Conservation (phyloP, 139 green algal species). For the Pseudopediastrum boryanum region DNA sequence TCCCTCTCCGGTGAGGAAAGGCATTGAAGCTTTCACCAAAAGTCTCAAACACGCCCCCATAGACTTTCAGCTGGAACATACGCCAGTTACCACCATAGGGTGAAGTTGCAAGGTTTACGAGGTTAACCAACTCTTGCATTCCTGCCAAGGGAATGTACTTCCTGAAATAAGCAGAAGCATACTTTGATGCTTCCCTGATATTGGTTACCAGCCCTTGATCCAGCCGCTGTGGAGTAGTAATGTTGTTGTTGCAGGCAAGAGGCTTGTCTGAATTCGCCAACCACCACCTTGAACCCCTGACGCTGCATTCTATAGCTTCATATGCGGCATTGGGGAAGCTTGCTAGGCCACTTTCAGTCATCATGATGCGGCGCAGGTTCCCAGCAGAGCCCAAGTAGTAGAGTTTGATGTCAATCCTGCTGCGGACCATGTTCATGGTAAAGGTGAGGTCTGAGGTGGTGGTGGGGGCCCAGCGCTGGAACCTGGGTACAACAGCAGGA, state of each 20-base stretch:
- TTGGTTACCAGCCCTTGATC: not conserved
- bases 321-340: not conserved
- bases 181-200: constrained; percentile 16
- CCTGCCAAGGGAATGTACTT: constrained; percentile 6
- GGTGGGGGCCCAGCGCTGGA: constrained; percentile 15
- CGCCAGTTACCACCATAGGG: constrained; percentile 11
- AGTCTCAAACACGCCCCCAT: constrained; percentile 12
- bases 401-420: constrained; percentile 13
- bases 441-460: constrained; percentile 19
- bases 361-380: not conserved
- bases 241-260: no score
- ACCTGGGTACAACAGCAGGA: no score
- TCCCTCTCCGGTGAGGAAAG: constrained; percentile 16
- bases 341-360: not conserved
- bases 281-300: constrained; percentile 2
- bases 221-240: no score
- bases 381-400: constrained; percentile 8
- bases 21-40: constrained; percentile 13
- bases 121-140: not conserved
- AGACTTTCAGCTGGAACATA: constrained; percentile 22
- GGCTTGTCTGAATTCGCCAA: no score
- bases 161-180: constrained; percentile 17
- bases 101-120: not conserved
- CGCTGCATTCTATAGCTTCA: constrained; percentile 18
- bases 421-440: constrained; percentile 21